These are phyloP conservation scores for Nematodospora anomalae DNA, from an alignment of 1,139 yeast species.

Conservation along the genomic window DNA sequence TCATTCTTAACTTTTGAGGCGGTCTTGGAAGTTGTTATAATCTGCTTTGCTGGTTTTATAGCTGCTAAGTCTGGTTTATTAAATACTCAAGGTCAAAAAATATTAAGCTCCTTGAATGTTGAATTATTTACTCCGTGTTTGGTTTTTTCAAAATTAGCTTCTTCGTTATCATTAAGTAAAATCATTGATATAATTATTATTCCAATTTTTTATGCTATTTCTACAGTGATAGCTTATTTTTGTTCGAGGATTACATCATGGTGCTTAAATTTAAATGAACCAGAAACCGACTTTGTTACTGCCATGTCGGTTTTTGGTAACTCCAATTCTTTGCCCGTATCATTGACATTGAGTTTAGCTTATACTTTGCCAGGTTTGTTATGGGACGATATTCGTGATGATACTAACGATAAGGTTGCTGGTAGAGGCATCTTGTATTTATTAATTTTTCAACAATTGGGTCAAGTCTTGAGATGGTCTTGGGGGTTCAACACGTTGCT, in stretches of 20 bases:
- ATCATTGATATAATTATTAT: slow-evolving; percentile 69
- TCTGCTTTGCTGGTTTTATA: slow-evolving; percentile 69
- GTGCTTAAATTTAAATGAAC: slow-evolving; percentile 51
- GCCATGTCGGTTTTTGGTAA: slow-evolving; percentile 91
- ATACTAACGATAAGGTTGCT: slow-evolving; percentile 69
- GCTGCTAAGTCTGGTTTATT: slow-evolving; percentile 65
- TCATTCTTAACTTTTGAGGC: slow-evolving; percentile 74
- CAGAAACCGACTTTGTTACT: slow-evolving; percentile 77
- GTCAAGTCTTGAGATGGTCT: slow-evolving; percentile 83
- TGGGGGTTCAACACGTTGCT: slow-evolving; percentile 85
- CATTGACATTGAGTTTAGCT: slow-evolving; percentile 68
- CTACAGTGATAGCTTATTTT: slow-evolving; percentile 59
- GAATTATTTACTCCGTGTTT: slow-evolving; percentile 83
- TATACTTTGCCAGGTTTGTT: slow-evolving; percentile 69
- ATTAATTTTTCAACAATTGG: slow-evolving; percentile 79
- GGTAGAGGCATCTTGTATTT: slow-evolving; percentile 77
- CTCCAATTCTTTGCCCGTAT: slow-evolving; percentile 79
- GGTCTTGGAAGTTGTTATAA: slow-evolving; percentile 71
- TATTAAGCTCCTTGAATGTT: slow-evolving; percentile 67
- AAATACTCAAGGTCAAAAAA: slow-evolving; percentile 61
- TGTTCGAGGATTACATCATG: slow-evolving; percentile 54
- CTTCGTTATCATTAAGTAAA: slow-evolving; percentile 65
- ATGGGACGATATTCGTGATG: slow-evolving; percentile 73
- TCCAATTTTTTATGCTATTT: slow-evolving; percentile 67
- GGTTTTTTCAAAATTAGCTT: slow-evolving; percentile 77